Conservation (phyloP, 2,329 filamentous ascomycete genomes). For the Penicillium brevicompactum region DNA sequence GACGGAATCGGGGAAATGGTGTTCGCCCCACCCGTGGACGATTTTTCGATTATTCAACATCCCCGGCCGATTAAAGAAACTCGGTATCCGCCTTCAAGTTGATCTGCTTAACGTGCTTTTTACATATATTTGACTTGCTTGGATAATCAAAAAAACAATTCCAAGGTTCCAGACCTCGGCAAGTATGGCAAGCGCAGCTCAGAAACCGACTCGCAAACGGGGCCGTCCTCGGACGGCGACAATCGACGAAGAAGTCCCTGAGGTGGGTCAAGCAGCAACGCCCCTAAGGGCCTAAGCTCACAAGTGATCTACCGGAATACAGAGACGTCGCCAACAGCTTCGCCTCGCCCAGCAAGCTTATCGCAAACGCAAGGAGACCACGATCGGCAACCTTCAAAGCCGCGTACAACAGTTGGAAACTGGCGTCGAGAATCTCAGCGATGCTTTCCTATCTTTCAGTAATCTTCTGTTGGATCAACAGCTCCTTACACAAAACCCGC, state of each 20-base stretch:
- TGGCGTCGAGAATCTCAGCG: conserved; percentile 27
- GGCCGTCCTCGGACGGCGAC: conserved; percentile 25
- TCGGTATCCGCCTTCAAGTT: not conserved
- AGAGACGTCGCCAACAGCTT: conserved; percentile 31
- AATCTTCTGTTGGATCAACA: conserved; percentile 23
- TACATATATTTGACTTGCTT: not conserved
- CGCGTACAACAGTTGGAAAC: conserved; percentile 26
- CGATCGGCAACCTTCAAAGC: conserved; percentile 25
- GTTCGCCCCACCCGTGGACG: too few species aligned
- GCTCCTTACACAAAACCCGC: conserved; percentile 18
- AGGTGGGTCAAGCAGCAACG: conserved; percentile 18
- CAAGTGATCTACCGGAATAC: not conserved
- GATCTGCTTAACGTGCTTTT: not conserved
- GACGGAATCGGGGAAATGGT: too few species aligned
- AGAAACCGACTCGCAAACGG: conserved; percentile 24
- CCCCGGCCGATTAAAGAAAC: not conserved
- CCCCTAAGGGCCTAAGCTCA: conserved; percentile 4
- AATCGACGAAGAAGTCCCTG: conserved; percentile 24
- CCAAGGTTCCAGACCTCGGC: not conserved
- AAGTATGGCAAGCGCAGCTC: conserved; percentile 10
- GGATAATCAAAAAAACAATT: not conserved
- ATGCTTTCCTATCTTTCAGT: conserved; percentile 30
- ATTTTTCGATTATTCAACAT: conserved; percentile 7
- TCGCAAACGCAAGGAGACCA: conserved; percentile 29
- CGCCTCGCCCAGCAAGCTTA: conserved; percentile 30